Evolutionary conservation across 2,329 filamentous ascomycete species (phyloP), one percentile per base, ranked within the genome.

Genomic region (Aspergillus sp.): DNA sequence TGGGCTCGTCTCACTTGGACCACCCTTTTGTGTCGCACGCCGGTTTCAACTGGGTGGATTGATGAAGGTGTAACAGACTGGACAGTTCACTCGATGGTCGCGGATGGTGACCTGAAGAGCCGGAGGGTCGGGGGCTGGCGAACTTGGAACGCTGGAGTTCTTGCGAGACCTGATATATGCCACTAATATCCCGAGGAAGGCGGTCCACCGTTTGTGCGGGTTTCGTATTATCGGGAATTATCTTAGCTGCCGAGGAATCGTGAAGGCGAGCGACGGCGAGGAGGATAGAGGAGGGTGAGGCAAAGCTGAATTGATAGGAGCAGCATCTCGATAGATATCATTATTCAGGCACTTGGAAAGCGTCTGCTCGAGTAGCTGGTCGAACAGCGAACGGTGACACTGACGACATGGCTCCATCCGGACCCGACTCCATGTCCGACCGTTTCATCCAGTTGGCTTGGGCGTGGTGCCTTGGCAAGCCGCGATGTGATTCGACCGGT

Each of bases 141-240:
- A 31, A 31, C 11, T 48, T 37, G 41, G 40, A 43, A n/a, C 40
- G 50, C 37, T 35, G 24, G 49, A 40, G 12, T 35, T 23, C 4
- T 31, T 23, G 9, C 11, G 15, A n/a, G 35, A 15, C 12, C 27
- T 23, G 27, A 12, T 31, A 31, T 31, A 31, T 31, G 27, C 27
- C 27, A 31, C 27, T 31, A 37, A 37, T n/a, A n/a, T n/a, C 12
- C 35, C 35, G 35, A 37, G 35, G 35, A n/a, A 6, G 35, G 14
- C 44, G 41, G 39, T 55, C 52, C 52, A 55, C 52, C 39, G 52
- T 48, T 55, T 44, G 43, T 17, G 52, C n/a, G 52, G 35, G 21
- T 48, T 19, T 11, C 15, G 12, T 46, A 17, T 24, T 35, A 17
- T 24, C 31, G 17, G 31, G 12, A 31, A 27, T 31, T 11, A 12